Conservation (phyloP, 1,139 yeast species). For the Magnusiomyces ingens region DNA sequence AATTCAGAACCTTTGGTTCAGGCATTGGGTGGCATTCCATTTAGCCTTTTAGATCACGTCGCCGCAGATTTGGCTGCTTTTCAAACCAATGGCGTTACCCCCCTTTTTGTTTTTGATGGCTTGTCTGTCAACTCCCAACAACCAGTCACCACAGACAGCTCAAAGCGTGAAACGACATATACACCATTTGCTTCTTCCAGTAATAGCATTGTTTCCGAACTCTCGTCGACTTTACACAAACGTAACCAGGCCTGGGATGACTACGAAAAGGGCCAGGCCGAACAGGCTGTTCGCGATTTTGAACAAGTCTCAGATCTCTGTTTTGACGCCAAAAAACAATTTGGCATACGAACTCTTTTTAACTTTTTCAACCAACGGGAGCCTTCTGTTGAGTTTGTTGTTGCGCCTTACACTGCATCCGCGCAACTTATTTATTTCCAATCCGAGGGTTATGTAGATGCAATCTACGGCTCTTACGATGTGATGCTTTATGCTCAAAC, state of each 20-base stretch:
- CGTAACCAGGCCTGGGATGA: slow-evolving; percentile 35
- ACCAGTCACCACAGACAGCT: slow-evolving; percentile 5
- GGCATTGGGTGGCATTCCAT: slow-evolving; percentile 81
- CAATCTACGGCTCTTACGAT: slow-evolving; percentile 82
- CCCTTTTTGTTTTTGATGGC: slow-evolving; percentile 71
- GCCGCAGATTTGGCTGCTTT: slow-evolving; percentile 59
- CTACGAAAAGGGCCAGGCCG: slow-evolving; percentile 32
- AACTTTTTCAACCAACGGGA: slow-evolving; percentile 49
- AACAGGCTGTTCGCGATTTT: slow-evolving; percentile 31
- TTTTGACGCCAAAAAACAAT: slow-evolving; percentile 30
- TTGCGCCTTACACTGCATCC: slow-evolving; percentile 80
- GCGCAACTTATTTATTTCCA: slow-evolving; percentile 66
- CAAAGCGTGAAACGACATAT: neutral
- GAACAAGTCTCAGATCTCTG: slow-evolving; percentile 24
- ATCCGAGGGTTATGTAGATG: slow-evolving; percentile 53
- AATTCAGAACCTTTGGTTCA: slow-evolving; percentile 66
- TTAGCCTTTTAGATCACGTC: slow-evolving; percentile 48
- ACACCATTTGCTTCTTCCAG: slow-evolving; percentile 24
- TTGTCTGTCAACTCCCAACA: slow-evolving; percentile 24
- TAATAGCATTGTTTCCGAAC: slow-evolving; percentile 25
- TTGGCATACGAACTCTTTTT: slow-evolving; percentile 42
- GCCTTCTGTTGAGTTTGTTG: slow-evolving; percentile 49
- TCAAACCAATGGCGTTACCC: slow-evolving; percentile 57
- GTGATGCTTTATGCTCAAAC: slow-evolving; percentile 53
- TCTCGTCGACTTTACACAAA: slow-evolving; percentile 15